These are phyloP conservation scores for Neurospora pannonica DNA, from an alignment of 495 filamentous ascomycete genomes.

Conservation along the genomic window DNA sequence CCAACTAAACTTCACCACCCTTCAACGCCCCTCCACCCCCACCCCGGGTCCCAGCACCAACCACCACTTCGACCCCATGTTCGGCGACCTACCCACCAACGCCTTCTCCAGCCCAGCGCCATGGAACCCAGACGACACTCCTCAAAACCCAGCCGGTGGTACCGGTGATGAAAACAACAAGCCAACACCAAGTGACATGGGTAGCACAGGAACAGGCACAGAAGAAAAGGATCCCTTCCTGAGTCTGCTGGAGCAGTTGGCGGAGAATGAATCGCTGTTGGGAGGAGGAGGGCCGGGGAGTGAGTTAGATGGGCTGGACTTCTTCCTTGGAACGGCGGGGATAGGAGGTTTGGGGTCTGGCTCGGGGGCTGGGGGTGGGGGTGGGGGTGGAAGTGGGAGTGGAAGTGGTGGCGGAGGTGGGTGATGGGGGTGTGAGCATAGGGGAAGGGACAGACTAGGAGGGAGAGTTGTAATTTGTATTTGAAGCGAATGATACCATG, in stretches of 20 bases:
- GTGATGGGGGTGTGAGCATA: background rate
- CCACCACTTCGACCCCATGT: constrained; percentile 47
- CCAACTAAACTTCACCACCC: constrained; percentile 14
- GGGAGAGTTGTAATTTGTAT: background rate
- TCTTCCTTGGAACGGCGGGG: constrained; percentile 40
- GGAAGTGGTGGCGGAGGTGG: background rate
- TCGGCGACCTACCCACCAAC: constrained; percentile 37
- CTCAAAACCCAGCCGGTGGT: constrained; percentile 10
- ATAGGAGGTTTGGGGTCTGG: background rate
- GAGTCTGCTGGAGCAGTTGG: constrained; percentile 67
- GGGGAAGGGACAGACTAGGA: background rate
- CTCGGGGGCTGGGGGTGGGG: background rate
- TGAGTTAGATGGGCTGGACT: constrained; percentile 49
- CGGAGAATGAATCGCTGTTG: constrained; percentile 55
- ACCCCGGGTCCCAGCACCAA: constrained; percentile 12
- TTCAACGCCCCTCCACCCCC: constrained; percentile 10
- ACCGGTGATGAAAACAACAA: constrained; percentile 16
- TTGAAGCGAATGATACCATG: background rate
- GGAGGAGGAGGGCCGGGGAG: constrained; percentile 35
- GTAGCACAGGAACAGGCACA: constrained; percentile 27
- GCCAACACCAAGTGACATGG: constrained; percentile 31
- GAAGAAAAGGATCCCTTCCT: constrained; percentile 73
- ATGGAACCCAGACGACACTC: constrained; percentile 31
- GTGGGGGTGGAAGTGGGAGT: background rate
- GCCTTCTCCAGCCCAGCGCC: constrained; percentile 35